Base-by-base conservation (phyloP, 164 flowering plant species). In the Piper longum region DNA sequence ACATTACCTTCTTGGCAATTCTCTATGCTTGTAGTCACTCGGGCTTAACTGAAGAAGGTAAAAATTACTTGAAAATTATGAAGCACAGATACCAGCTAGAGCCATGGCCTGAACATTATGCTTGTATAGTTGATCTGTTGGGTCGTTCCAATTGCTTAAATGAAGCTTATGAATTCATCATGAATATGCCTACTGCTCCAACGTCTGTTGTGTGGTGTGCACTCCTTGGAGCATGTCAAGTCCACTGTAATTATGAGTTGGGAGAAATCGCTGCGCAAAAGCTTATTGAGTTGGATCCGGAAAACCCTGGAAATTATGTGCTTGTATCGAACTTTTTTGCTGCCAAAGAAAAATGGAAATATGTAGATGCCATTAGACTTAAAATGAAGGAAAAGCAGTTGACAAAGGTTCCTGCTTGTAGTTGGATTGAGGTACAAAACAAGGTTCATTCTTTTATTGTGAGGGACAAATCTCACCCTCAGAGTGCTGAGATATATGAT, bases 41-140 rank as follows among this genome's bases (percentile, higher is more conserved):
- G 18, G 85, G 86, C 58, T 61, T 89, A 69, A 64, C 75, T 3
- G 72, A 81, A 56, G 84, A 86, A 71, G 98, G 97, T 18, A 75
- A 67, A 71, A 69, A 54, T 16, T 70, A 71, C 65, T 69, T 88
- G 43, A 66, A 80, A 44, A 59, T 62, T 5, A 89, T 93, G 97
- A 72, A 41, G 70, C 14, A 39, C 59, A 69, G 78, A 5, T 83
- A 86, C 73, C 65, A 73, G 17, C 71, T 92, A 65, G 86, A 83
- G 69, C 96, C 93, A 48, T 85, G 96, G 95, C 88, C 89, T 4
- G 95, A 89, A 48, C 98, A 91, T 67, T 85, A 81, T 72, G 89
- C 82, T 5, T 87, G 90, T 76, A 45, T 89, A 54, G 96, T 92
- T 66, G 95, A 89, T 77, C 82, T 92, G 64, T 84, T 86, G 60